Percentiles rank a stretch among this genome's conserved stretches.
Conservation (phyloP, 257 asterid genomes). For the Eucommia ulmoides region DNA sequence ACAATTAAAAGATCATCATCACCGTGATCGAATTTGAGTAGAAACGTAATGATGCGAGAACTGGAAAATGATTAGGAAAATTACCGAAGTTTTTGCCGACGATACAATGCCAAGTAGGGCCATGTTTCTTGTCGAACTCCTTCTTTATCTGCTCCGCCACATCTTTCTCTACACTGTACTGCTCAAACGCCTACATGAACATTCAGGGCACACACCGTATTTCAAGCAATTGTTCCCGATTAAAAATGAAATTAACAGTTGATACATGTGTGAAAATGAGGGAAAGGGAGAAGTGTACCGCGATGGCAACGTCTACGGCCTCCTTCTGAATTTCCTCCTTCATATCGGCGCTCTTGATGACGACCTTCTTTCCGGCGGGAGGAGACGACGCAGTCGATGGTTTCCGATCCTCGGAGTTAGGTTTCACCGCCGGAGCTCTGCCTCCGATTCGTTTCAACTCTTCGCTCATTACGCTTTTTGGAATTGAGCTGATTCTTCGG, state of each 20-base stretch:
- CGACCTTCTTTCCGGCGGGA: slow-evolving; percentile 41
- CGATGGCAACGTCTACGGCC: slow-evolving; percentile 82
- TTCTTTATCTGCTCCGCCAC: slow-evolving; percentile 94
- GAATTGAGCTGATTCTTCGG: too few species aligned
- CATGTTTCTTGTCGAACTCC: slow-evolving; percentile 81
- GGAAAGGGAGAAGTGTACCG: slow-evolving; percentile 31
- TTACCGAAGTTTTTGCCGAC: slow-evolving; percentile 98
- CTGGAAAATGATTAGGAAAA: background rate
- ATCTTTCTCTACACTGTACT: slow-evolving; percentile 80
- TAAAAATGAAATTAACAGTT: too few species aligned
- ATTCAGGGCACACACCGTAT: too few species aligned
- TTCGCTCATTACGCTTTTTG: too few species aligned
- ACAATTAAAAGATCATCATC: too few species aligned
- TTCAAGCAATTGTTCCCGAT: too few species aligned
- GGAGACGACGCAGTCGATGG: slow-evolving; percentile 34
- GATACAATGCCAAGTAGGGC: slow-evolving; percentile 99
- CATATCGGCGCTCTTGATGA: slow-evolving; percentile 93
- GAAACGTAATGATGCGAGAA: background rate
- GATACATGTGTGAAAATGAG: background rate
- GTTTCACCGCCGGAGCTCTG: slow-evolving; percentile 31
- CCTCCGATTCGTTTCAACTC: slow-evolving; percentile 56
- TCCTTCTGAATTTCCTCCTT: slow-evolving; percentile 88
- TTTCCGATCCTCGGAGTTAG: slow-evolving; percentile 48
- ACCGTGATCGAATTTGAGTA: too few species aligned
- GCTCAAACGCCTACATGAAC: slow-evolving; percentile 68